These are phyloP conservation scores for Lecanicillium sp. DNA, from an alignment of 2,329 filamentous ascomycete species.

Conservation along the genomic window DNA sequence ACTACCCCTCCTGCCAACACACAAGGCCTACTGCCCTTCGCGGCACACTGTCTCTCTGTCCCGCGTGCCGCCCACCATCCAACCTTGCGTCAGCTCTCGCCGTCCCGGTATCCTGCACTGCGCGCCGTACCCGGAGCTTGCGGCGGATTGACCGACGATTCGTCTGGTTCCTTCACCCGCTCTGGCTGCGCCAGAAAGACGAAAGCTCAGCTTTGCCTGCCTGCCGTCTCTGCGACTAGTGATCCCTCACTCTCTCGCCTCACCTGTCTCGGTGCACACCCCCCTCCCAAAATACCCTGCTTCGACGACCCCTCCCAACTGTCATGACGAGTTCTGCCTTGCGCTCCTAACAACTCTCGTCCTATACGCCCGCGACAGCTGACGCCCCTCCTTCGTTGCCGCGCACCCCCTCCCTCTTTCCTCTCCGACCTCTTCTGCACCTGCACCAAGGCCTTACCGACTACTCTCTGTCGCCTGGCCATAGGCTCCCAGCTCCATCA, in stretches of 20 bases:
- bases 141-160: neutral
- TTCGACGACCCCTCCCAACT: slow-evolving; percentile 6
- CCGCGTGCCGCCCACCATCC: slow-evolving; percentile 9
- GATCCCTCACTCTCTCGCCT: neutral
- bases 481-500: slow-evolving; percentile 23
- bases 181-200: too few relatives aligned
- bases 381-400: neutral
- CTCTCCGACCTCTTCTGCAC: neutral
- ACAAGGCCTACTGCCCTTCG: neutral
- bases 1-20: too few relatives aligned
- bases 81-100: slow-evolving; percentile 8
- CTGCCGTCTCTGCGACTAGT: neutral
- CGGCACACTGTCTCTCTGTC: too few relatives aligned
- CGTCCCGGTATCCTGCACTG: slow-evolving; percentile 2
- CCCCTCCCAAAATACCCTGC: slow-evolving; percentile 8
- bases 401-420: neutral
- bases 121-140: slow-evolving; percentile 4
- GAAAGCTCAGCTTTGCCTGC: neutral
- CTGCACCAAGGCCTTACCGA: neutral
- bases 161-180: neutral
- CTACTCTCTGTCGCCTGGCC: neutral
- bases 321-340: slow-evolving; percentile 7
- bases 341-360: slow-evolving; percentile 4
- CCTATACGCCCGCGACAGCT: neutral
- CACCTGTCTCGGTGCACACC: neutral